Percentiles rank a stretch among this genome's conserved stretches.
Evolutionary conservation across 2,329 filamentous ascomycete species (phyloP).

Genomic region (Clarireedia homoeocarpa): DNA sequence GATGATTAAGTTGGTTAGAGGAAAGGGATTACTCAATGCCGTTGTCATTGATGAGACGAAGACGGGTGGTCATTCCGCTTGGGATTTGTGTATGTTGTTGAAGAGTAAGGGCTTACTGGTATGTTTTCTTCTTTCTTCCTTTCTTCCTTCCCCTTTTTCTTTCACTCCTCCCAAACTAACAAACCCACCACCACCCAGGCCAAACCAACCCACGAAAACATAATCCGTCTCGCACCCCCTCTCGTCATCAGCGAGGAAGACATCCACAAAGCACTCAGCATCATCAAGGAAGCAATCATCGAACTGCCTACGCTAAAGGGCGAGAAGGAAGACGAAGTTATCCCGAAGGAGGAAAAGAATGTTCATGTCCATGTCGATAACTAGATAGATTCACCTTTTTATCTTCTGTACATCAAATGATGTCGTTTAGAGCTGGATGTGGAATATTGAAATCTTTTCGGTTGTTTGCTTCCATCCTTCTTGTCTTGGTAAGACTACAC

Average conservation of each 20-base stretch:
- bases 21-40: conserved; percentile 91
- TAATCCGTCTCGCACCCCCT: conserved; percentile 95
- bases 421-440: too few species aligned
- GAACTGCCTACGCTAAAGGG: conserved; percentile 68
- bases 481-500: too few species aligned
- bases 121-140: conserved; percentile 32
- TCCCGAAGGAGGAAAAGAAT: conserved; percentile 52
- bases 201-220: conserved; percentile 97
- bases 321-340: conserved; percentile 44
- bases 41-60: conserved; percentile 90
- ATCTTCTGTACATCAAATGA: too few species aligned
- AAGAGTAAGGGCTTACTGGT: conserved; percentile 93
- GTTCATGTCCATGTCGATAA: conserved; percentile 40
- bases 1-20: conserved; percentile 74
- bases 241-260: conserved; percentile 88
- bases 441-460: too few species aligned
- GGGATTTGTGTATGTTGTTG: conserved; percentile 93
- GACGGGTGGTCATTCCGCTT: conserved; percentile 78
- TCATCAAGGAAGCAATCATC: conserved; percentile 73
- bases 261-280: conserved; percentile 66
- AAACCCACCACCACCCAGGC: conserved; percentile 48
- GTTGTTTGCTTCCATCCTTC: too few species aligned
- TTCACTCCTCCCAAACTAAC: background rate
- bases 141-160: background rate
- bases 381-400: background rate